Evolutionary conservation across 495 filamentous ascomycete species (phyloP), one percentile per base, ranked within the genome.

Genomic region (Penicillium tannophilum): DNA sequence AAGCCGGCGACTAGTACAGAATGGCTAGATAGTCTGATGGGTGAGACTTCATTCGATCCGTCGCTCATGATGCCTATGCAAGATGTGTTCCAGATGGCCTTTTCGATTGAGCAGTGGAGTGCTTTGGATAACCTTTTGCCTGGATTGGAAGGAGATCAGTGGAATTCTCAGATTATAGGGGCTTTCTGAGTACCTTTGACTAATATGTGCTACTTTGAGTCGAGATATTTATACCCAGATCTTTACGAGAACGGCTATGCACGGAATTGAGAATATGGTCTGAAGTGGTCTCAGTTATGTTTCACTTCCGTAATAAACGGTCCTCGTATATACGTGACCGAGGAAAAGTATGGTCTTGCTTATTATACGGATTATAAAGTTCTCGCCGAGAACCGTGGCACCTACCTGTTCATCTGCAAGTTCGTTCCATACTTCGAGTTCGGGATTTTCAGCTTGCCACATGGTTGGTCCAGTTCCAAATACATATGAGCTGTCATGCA

Each of bases 11-110:
- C 9, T 54, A 36, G 35, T 30, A 43, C 36, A 6, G 24, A 55
- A 12, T 55, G 39, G 42, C 23, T 55, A 2, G 53, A 55, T 44
- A 46, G 30, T 47, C 41, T 55, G 23, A 55, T 55, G 53, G 42
- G 17, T 19, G 53, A 43, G 23, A 24, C 53, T 31, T 41, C 53
- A 2, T 35, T 36, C 23, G 41, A 45, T 47, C 23, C 14, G n/a
- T 45, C 41, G 11, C 17, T 33, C 17, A 36, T 46, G 24, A 30
- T 31, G 10, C 39, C 53, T 5, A 55, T 55, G 53, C 53, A 55
- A 11, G 53, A 55, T 5, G 20, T 55, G 53, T 46, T 55, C n/a
- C 53, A 55, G 42, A 55, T 45, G 39, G 53, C 53, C 4, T 55
- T 31, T 46, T 45, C 41, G 0, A 55, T 55, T 55, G 53, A 55